Evolutionary conservation across 345 rosid genomes (phyloP), one percentile per base, ranked within the genome.

Genomic region (Salix koriyanagi): DNA sequence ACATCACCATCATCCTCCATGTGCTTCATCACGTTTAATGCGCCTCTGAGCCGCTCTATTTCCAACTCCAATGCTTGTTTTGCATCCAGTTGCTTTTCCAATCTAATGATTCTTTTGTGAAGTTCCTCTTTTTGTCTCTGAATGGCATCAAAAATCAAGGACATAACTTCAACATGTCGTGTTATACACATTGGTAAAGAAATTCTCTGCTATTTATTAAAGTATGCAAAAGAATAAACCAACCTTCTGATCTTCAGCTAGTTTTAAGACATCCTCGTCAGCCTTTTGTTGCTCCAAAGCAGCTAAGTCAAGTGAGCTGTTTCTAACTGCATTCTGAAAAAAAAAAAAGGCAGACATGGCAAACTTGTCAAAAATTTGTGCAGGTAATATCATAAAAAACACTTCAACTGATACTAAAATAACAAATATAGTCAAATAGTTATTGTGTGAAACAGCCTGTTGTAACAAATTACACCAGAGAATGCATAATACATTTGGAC

Each of bases 201-300:
- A 71, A 75, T 9, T 25, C 56, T 39, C 18, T 8, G 30, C 39
- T 52, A 44, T 54, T 68, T 39, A 66, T 12, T 67, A 58, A 77
- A 72, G 76, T 58, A 82, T 75, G 26, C 39, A 26, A 70, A 66
- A 79, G 79, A 75, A 76, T 60, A 34, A 75, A 25, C 82, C 52
- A 60, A 94, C 99, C 98, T 96, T 85, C 76, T 96, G 99, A 79
- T 91, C 97, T 84, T 89, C 92, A 67, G 97, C 97, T 85, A 96
- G 81, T 82, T 90, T 92, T 78, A 83, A 73, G 56, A 89, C 93
- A 78, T 87, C 86, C 76, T 86, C 98, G 72, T 91, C 94, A 62
- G 92, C 90, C 84, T 79, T 91, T 72, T 90, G 89, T 82, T 96
- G 93, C 87, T 90, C 95, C 84, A 90, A 23, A 70, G 97, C 69